Evolutionary conservation across 306 rosid species (phyloP).

Genomic region (Glycine latifolia): DNA sequence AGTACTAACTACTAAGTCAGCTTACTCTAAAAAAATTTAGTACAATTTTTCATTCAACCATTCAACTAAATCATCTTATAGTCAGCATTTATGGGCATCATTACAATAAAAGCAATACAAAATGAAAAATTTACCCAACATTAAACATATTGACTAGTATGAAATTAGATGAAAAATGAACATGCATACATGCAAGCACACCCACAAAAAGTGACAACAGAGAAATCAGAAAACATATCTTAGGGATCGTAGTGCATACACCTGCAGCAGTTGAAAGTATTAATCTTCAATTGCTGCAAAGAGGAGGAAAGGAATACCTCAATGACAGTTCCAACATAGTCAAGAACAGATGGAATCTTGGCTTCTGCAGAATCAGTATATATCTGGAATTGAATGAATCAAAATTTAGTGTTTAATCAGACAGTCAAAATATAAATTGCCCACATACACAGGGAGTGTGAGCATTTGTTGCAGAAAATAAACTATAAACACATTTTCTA

Average conservation of each 20-base stretch:
- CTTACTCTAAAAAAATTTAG: too few species aligned
- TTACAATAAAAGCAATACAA: conserved; percentile 16
- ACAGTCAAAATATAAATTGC: conserved; percentile 33
- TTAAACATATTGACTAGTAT: neutral
- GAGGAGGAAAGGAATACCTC: conserved; percentile 64
- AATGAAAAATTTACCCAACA: neutral
- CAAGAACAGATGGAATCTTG: conserved; percentile 92
- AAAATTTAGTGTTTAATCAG: conserved; percentile 26
- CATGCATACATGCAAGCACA: conserved; percentile 10
- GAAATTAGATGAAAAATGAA: neutral
- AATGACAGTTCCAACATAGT: conserved; percentile 85
- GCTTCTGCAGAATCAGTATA: conserved; percentile 95
- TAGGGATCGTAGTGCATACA: conserved; percentile 14
- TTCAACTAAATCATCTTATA: too few species aligned
- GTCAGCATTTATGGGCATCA: too few species aligned
- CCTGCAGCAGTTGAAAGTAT: conserved; percentile 38
- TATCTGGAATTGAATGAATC: conserved; percentile 63
- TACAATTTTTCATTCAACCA: too few species aligned
- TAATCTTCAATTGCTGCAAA: conserved; percentile 25
- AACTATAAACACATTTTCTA: conserved; percentile 11
- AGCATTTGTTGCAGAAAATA: conserved; percentile 28
- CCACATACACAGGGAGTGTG: conserved; percentile 2
- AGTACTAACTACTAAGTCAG: too few species aligned
- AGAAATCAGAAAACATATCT: conserved; percentile 39
- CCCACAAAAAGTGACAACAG: conserved; percentile 5